Percentiles rank a stretch among this genome's conserved stretches.
Evolutionary conservation across 495 filamentous ascomycete genomes (phyloP).

Genomic region (Penicillium odoratum): DNA sequence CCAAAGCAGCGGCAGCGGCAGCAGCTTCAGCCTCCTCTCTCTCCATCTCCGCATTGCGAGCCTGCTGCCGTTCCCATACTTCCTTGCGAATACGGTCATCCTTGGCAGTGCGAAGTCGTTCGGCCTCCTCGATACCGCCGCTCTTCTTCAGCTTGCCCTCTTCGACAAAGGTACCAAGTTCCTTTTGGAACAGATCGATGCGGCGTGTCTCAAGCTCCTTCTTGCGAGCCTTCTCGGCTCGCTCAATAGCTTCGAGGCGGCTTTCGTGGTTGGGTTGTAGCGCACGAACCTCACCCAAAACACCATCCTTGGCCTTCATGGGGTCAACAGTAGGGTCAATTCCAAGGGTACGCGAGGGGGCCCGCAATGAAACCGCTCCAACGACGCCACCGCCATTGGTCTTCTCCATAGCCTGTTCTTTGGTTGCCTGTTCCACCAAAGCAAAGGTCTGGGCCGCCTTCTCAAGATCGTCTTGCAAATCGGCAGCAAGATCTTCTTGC

Average conservation of each 20-base stretch:
- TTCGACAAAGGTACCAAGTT: slow-evolving; percentile 83
- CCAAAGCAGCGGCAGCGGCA: slow-evolving; percentile 17
- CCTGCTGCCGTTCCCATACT: slow-evolving; percentile 72
- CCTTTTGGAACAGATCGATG: slow-evolving; percentile 82
- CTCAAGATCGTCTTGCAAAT: slow-evolving; percentile 91
- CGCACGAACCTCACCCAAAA: slow-evolving; percentile 90
- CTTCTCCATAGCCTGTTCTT: slow-evolving; percentile 84
- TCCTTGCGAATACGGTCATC: slow-evolving; percentile 86
- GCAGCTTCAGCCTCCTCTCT: slow-evolving; percentile 28
- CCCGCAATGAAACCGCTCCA: slow-evolving; percentile 36
- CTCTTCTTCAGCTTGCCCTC: slow-evolving; percentile 94
- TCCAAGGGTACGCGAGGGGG: slow-evolving; percentile 60
- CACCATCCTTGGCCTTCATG: slow-evolving; percentile 78
- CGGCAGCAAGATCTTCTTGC: slow-evolving; percentile 89
- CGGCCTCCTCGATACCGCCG: slow-evolving; percentile 91
- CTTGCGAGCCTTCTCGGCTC: slow-evolving; percentile 84
- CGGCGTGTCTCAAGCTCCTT: slow-evolving; percentile 79
- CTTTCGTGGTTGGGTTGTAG: slow-evolving; percentile 94
- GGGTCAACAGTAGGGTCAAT: slow-evolving; percentile 70
- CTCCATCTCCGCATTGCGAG: slow-evolving; percentile 47
- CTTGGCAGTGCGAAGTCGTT: slow-evolving; percentile 77
- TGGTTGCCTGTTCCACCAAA: slow-evolving; percentile 93
- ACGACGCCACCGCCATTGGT: slow-evolving; percentile 31
- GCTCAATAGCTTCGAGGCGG: slow-evolving; percentile 90
- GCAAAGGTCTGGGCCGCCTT: slow-evolving; percentile 90